Evolutionary conservation across 2,329 filamentous ascomycete species (phyloP).

Genomic region (Metarhizium album): DNA sequence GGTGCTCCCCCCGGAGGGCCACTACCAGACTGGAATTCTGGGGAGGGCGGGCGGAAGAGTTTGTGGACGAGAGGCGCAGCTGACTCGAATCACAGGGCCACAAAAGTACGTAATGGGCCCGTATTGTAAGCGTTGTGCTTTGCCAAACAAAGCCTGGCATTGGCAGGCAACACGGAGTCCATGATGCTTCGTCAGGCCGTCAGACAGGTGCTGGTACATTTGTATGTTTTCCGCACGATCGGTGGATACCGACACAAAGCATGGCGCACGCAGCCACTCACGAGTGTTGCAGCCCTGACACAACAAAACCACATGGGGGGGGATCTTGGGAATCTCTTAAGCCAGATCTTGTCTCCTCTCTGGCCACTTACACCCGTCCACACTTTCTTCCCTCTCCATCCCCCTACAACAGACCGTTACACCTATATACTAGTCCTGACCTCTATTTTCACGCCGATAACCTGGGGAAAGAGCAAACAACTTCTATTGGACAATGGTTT

Average conservation of each 20-base stretch:
- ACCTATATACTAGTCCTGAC: neutral
- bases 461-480: neutral
- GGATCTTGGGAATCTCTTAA: neutral
- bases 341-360: neutral
- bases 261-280: neutral
- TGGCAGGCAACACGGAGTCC: neutral
- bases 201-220: neutral
- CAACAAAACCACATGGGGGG: neutral
- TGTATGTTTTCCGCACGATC: neutral
- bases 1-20: neutral
- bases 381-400: neutral
- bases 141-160: neutral
- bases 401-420: neutral
- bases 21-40: neutral
- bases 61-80: constrained; percentile 5
- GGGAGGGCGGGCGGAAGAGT: constrained; percentile 1
- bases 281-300: neutral
- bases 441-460: neutral
- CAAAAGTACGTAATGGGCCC: constrained; percentile 8
- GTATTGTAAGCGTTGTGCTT: constrained; percentile 5
- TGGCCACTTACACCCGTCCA: neutral
- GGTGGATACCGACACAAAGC: neutral
- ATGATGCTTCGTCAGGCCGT: neutral
- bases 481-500: constrained; percentile 8
- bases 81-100: constrained; percentile 9